Percentiles rank a stretch among this genome's conserved stretches.
phyloP scores from a whole-genome alignment of 2,329 filamentous ascomycete genomes.

The Paracorniculantispora psalliotae region DNA sequence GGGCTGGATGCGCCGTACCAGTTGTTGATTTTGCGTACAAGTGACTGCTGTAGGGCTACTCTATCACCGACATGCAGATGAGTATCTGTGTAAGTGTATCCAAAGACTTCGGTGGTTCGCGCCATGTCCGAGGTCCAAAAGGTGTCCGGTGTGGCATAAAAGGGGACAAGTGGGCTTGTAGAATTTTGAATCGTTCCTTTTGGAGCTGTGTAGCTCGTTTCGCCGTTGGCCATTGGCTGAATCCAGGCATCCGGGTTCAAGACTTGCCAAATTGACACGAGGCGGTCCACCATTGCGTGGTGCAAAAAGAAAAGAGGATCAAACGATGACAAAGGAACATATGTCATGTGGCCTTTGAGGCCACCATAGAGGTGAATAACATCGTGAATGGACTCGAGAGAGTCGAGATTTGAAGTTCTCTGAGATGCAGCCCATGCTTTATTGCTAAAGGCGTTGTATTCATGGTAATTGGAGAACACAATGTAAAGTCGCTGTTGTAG shows the following conservation, averaged over 20 bases:
- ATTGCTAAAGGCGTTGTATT: conserved; percentile 66
- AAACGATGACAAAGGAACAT: conserved; percentile 67
- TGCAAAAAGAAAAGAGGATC: conserved; percentile 78
- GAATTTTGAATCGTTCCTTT: conserved; percentile 50
- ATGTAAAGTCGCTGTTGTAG: conserved; percentile 62
- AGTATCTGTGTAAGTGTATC: conserved; percentile 70
- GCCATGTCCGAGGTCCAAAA: conserved; percentile 65
- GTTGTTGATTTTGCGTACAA: conserved; percentile 47
- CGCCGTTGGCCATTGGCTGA: conserved; percentile 47
- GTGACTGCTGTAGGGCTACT: conserved; percentile 27
- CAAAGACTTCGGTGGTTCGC: conserved; percentile 56
- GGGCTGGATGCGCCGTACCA: conserved; percentile 34
- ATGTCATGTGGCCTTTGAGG: conserved; percentile 62
- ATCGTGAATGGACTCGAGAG: conserved; percentile 61
- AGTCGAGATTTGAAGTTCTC: conserved; percentile 51
- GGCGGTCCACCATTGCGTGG: conserved; percentile 69
- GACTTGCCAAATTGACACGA: conserved; percentile 73
- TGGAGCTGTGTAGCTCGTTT: conserved; percentile 56
- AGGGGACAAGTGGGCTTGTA: conserved; percentile 60
- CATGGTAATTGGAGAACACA: conserved; percentile 61
- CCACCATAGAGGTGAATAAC: conserved; percentile 56
- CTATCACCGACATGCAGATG: conserved; percentile 21
- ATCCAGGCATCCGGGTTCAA: conserved; percentile 67
- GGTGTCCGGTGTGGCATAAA: conserved; percentile 50
- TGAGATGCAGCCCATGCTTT: conserved; percentile 54